Conservation (phyloP, 139 green algal species). For the Chlorella sorokiniana region DNA sequence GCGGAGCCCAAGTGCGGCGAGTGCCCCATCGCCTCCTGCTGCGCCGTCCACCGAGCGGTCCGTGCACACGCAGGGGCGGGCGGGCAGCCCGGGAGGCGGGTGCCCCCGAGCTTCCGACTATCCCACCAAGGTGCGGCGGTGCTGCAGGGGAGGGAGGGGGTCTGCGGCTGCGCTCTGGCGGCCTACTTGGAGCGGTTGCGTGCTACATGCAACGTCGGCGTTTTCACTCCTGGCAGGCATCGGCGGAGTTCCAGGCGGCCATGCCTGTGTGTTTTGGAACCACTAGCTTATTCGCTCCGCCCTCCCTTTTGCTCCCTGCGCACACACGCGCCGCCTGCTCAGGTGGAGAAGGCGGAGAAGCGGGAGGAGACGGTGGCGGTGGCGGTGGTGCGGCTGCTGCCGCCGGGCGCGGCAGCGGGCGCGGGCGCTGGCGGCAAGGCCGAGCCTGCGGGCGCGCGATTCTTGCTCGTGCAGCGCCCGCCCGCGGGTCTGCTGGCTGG, state of each 20-base stretch:
- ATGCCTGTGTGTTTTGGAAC: not conserved
- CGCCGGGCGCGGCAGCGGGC: not conserved
- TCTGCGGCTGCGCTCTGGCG: not conserved
- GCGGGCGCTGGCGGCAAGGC: not conserved
- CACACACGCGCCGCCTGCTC: not conserved
- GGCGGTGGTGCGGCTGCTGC: slow-evolving; percentile 52
- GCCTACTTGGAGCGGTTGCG: not conserved
- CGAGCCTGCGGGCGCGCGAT: slow-evolving; percentile 12
- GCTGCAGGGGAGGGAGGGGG: not conserved
- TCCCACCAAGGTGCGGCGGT: slow-evolving; percentile 48
- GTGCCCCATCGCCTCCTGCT: slow-evolving; percentile 73
- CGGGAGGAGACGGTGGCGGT: slow-evolving; percentile 61
- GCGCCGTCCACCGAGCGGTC: slow-evolving; percentile 39
- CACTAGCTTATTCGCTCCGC: not conserved
- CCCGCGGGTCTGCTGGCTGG: slow-evolving; percentile 67
- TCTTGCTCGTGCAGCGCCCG: slow-evolving; percentile 70
- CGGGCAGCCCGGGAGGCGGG: not conserved
- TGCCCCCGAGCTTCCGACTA: slow-evolving; percentile 54
- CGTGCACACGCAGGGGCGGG: slow-evolving; percentile 13
- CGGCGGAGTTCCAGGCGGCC: not conserved
- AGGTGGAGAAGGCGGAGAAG: slow-evolving; percentile 62
- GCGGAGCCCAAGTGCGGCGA: slow-evolving; percentile 65
- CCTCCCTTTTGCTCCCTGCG: not conserved
- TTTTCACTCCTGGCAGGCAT: not conserved
- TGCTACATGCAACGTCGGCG: not conserved